Evolutionary conservation across 2,329 filamentous ascomycete genomes (phyloP).

Genomic region (Penicillium sp.): DNA sequence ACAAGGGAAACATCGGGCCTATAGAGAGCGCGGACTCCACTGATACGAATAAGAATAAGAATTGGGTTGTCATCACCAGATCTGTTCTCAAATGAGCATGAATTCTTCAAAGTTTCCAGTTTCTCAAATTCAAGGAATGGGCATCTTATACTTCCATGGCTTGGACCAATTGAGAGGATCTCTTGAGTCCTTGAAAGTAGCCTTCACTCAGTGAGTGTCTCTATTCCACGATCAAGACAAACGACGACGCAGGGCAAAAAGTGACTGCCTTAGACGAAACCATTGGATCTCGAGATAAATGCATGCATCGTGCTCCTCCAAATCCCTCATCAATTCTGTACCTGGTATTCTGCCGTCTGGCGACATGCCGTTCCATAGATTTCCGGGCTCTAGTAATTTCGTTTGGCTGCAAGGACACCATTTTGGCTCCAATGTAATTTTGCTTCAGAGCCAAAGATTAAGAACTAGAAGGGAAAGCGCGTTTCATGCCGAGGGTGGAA

Average conservation of each 20-base stretch:
- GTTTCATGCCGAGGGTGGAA: background rate
- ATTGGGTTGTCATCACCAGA: constrained; percentile 15
- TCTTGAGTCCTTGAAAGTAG: constrained; percentile 33
- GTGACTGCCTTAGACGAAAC: background rate
- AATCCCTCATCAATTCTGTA: background rate
- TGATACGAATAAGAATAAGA: constrained; percentile 41
- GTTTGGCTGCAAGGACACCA: background rate
- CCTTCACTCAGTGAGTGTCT: background rate
- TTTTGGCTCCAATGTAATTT: background rate
- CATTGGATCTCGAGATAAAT: background rate
- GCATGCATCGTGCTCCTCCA: background rate
- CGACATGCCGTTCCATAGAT: background rate
- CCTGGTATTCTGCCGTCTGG: background rate
- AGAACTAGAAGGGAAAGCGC: background rate
- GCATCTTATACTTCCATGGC: constrained; percentile 32
- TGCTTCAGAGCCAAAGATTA: background rate
- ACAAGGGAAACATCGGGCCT: constrained; percentile 48
- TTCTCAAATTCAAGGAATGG: background rate
- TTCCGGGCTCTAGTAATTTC: background rate
- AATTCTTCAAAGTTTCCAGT: background rate
- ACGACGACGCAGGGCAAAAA: background rate
- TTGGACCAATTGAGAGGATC: constrained; percentile 43
- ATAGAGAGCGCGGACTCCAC: constrained; percentile 48
- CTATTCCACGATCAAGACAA: background rate
- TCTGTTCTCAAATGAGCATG: constrained; percentile 1